These are phyloP conservation scores for Hirschfeldia incana DNA, from an alignment of 345 rosid species.

Conservation along the genomic window DNA sequence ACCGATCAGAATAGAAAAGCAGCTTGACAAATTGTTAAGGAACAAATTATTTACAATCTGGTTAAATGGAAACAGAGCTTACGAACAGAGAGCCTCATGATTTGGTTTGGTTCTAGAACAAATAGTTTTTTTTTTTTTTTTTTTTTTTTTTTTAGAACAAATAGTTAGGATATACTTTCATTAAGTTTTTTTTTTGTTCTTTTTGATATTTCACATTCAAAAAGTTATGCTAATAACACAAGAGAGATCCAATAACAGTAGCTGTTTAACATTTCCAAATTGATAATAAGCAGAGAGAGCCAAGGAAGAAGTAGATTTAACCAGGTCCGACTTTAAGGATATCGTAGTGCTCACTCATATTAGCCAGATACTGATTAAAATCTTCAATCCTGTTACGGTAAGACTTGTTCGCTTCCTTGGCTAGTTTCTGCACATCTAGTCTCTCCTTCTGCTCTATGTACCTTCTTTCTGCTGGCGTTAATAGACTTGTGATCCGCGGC, in stretches of 20 bases:
- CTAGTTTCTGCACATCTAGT: constrained; percentile 60
- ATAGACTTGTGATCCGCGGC: constrained; percentile 71
- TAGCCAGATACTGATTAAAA: constrained; percentile 59
- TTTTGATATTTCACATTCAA: too few relatives aligned
- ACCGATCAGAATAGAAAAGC: too few relatives aligned
- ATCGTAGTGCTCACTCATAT: constrained; percentile 82
- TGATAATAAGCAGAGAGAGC: constrained; percentile 10
- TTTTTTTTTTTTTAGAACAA: too few relatives aligned
- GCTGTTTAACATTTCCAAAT: constrained; percentile 18
- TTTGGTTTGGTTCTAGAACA: too few relatives aligned
- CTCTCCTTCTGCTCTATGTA: constrained; percentile 66
- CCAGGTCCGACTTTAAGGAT: constrained; percentile 47
- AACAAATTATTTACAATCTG: too few relatives aligned
- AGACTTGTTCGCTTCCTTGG: constrained; percentile 74
- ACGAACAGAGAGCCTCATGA: too few relatives aligned
- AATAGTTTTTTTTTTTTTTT: too few relatives aligned
- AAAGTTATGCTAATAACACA: constrained; percentile 7
- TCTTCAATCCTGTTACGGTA: constrained; percentile 57
- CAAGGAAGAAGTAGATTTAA: constrained; percentile 33
- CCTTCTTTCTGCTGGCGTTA: constrained; percentile 69
- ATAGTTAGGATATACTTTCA: too few relatives aligned
- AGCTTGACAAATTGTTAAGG: too few relatives aligned
- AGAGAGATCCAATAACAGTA: constrained; percentile 21
- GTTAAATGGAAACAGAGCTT: too few relatives aligned
- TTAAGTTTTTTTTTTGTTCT: too few relatives aligned